phyloP scores from a whole-genome alignment of 2,329 filamentous ascomycete species.

The Cladosporium velox region DNA sequence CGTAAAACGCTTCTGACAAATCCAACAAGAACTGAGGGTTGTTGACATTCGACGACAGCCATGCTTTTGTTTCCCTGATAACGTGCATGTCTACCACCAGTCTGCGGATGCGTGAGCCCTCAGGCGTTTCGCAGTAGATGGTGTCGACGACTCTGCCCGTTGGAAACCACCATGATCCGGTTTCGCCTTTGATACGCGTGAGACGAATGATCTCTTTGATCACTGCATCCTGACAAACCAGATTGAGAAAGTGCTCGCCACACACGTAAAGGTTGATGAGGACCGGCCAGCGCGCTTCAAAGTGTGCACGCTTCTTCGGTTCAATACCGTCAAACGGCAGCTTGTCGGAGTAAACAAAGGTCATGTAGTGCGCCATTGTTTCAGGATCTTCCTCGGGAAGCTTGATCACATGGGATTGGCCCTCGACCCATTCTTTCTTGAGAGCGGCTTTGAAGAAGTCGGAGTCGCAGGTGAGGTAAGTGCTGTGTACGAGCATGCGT shows the following conservation, averaged over 20 bases:
- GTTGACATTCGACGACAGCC: too few relatives aligned
- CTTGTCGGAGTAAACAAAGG: neutral
- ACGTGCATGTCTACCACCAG: constrained; percentile 18
- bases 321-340: neutral
- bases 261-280: neutral
- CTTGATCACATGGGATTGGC: neutral
- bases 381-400: neutral
- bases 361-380: neutral
- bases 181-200: neutral
- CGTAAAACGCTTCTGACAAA: too few relatives aligned
- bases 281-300: too few relatives aligned
- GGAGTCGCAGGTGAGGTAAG: neutral
- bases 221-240: neutral
- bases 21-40: too few relatives aligned
- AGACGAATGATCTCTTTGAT: neutral
- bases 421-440: neutral
- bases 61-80: too few relatives aligned
- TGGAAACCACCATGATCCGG: too few relatives aligned
- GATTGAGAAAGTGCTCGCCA: neutral
- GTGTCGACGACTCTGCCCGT: neutral
- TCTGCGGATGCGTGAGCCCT: neutral
- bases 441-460: neutral
- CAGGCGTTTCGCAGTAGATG: constrained; percentile 18
- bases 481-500: neutral
- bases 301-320: too few relatives aligned